These are phyloP conservation scores for Craspedostauros australis DNA, from an alignment of 108 stramenopile species.

Conservation along the genomic window DNA sequence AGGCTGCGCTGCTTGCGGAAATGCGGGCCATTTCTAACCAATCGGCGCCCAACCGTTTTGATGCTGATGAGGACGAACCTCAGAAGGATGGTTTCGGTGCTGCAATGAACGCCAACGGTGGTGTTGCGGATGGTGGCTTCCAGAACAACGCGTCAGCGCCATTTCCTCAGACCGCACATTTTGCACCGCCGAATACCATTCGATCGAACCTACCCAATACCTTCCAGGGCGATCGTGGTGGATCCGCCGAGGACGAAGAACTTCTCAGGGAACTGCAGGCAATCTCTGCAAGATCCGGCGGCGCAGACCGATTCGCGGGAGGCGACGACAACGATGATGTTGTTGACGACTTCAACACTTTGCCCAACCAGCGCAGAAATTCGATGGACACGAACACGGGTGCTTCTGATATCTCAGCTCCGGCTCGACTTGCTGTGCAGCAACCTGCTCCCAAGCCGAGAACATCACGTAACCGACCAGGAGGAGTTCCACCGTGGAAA, in stretches of 20 bases:
- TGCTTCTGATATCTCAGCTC: no score
- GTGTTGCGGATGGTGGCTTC: neutral
- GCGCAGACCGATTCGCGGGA: slow-evolving; percentile 43
- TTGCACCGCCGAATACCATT: neutral
- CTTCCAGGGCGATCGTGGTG: slow-evolving; percentile 63
- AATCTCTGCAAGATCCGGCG: slow-evolving; percentile 47
- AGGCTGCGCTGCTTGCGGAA: slow-evolving; percentile 66
- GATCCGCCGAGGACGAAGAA: slow-evolving; percentile 70
- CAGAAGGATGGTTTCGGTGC: neutral
- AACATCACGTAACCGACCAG: no score
- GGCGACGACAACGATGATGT: slow-evolving; percentile 5
- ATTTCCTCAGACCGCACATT: neutral
- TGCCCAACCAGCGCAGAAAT: no score
- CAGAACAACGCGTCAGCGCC: neutral
- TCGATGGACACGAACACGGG: no score
- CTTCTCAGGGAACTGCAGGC: slow-evolving; percentile 53
- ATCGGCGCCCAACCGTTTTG: slow-evolving; percentile 29
- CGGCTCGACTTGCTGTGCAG: no score
- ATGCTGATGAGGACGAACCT: slow-evolving; percentile 1
- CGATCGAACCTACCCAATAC: slow-evolving; percentile 24
- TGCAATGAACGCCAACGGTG: neutral
- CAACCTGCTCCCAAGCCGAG: neutral
- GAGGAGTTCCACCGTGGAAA: slow-evolving; percentile 5
- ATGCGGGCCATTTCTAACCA: slow-evolving; percentile 60
- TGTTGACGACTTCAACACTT: no score